Percentiles rank a stretch among this genome's conserved stretches.
Evolutionary conservation across 2,329 filamentous ascomycete genomes (phyloP).

Genomic region (Phyllosticta citrichinensis): DNA sequence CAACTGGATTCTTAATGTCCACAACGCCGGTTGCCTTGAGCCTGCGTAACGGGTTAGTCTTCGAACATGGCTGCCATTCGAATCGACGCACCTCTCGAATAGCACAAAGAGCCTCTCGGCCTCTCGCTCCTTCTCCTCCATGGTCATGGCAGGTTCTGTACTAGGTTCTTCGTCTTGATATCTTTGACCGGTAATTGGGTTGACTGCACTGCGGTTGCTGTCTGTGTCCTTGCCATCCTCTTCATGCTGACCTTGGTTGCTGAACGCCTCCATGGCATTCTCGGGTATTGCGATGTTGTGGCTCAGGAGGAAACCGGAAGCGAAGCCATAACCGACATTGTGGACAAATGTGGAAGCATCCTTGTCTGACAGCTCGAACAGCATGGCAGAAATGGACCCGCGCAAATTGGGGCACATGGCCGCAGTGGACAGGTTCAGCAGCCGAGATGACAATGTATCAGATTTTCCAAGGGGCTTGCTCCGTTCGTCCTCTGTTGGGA

Average conservation of each 20-base stretch:
- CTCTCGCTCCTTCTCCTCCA: constrained; percentile 85
- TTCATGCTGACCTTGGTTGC: constrained; percentile 13
- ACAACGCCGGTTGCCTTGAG: constrained; percentile 67
- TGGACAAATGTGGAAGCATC: constrained; percentile 72
- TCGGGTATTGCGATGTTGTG: constrained; percentile 71
- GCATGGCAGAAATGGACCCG: constrained; percentile 62
- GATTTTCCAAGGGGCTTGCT: constrained; percentile 67
- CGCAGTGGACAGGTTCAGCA: constrained; percentile 70
- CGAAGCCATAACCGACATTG: constrained; percentile 91
- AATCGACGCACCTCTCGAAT: constrained; percentile 60
- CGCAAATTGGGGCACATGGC: constrained; percentile 62
- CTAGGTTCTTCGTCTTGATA: constrained; percentile 53
- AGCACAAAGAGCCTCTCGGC: constrained; percentile 82
- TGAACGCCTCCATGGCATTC: constrained; percentile 49
- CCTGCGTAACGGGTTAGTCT: constrained; percentile 23
- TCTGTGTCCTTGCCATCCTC: constrained; percentile 16
- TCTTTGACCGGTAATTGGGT: constrained; percentile 81
- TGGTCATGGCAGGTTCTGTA: constrained; percentile 64
- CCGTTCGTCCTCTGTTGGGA: constrained; percentile 71
- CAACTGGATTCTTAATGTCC: constrained; percentile 69
- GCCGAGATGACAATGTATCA: constrained; percentile 60
- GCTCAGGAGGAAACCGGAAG: constrained; percentile 78
- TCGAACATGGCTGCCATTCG: neutral
- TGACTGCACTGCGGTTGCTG: constrained; percentile 40
- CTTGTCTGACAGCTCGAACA: constrained; percentile 79